Evolutionary conservation across 495 filamentous ascomycete genomes (phyloP), one percentile per base, ranked within the genome.

Genomic region (Pyronema domesticum): DNA sequence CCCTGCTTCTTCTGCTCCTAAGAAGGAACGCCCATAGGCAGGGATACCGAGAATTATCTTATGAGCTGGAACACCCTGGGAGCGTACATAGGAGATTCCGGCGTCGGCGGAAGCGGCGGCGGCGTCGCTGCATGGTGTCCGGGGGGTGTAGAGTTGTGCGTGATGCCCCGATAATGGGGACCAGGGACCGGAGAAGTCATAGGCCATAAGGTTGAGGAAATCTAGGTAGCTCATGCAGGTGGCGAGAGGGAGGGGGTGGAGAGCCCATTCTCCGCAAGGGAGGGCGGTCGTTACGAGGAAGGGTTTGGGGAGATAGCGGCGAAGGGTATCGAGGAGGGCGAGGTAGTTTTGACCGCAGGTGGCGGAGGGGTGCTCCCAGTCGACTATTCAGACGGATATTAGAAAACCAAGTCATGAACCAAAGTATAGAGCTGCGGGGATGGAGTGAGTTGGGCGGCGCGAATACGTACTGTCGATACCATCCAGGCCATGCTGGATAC

Each of bases 151-250:
- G 1, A 94, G 76, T 63, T 89, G 85, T 14, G 86, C 78, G 37
- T 93, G 86, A 66, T 93, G 83, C 13, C 83, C 86, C 37, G 77
- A 76, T 51, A 74, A 70, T 42, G 72, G 65, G 2, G 76, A 73
- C 87, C 86, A 91, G 0, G 82, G 75, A 0, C 86, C 86, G n/a
- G 76, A 76, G 67, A 93, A 94, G 66, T 94, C 87, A 64, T 93
- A 94, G 6, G 83, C 76, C 76, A 83, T 89, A 18, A 94, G 68
- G 62, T 93, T 93, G 62, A 94, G 71, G 53, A 80, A 75, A 68
- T 94, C 85, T 40, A 94, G 72, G 51, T 84, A 79, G 43, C 75
- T 66, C 17, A 79, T 72, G 0, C 81, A 79, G 34, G 73, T 69
- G 42, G 69, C 68, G 13, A 94, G 73, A 63, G 89, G 77, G 60